Base-by-base conservation (phyloP, 164 flowering plant species). In the Nymphaea thermarum region DNA sequence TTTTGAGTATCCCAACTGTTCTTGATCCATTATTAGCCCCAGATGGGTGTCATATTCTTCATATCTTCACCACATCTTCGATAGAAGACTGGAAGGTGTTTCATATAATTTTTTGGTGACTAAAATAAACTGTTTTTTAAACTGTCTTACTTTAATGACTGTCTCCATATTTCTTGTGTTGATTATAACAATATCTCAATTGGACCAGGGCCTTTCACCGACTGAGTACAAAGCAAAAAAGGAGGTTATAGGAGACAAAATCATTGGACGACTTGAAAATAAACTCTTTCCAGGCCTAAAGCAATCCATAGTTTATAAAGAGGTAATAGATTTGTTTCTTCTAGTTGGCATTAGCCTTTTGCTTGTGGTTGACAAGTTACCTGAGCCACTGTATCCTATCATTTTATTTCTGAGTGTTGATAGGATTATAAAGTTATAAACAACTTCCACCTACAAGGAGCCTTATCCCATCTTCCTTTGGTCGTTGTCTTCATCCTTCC, bases 1-100 rank as follows among this genome's bases (percentile, higher is more conserved):
- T 94, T 72, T 74, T 94, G 80, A 94, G 99, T 82, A 94, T 94
- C 75, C 97, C 99, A 44, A 94, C 99, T 43, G 72, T 91, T 71
- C 90, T 94, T 68, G 99, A 94, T 80, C 70, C 91, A 65, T 87
- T 96, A 42, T 81, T 94, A 77, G 95, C 99, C 69, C 99, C 97
- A 42, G 78, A 85, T 70, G 94, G 94, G 42, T 83, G 71, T 45
- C 99, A 91, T 76, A 91, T 94, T 77, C 92, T 94, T 74, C 97
- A 91, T 77, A 85, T 94, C 70, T 94, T 94, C 74, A 88, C 96
- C 69, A 86, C 90, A 65, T 85, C 96, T 73, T 80, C 84, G 62
- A 85, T 94, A 5, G 99, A 88, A 62, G 96, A 94, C 73, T 94
- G 99, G 99, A 72, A 89, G 97, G 98, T 91, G 69, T 71, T 59